Evolutionary conservation across 2,329 filamentous ascomycete species (phyloP).

Genomic region (Botrytis hyacinthi): DNA sequence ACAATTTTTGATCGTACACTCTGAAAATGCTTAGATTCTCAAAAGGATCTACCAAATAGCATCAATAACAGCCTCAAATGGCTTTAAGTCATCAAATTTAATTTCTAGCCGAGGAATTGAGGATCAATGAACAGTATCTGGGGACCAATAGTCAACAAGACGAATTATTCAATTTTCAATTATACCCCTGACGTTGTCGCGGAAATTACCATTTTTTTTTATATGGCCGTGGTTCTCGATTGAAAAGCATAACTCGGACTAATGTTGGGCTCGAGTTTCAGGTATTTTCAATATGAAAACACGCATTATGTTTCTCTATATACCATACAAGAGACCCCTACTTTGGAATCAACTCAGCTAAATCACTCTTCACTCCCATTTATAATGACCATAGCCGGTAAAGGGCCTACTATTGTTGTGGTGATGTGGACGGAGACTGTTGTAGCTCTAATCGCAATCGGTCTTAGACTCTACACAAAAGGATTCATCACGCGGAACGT

Average conservation of each 20-base stretch:
- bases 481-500: conserved; percentile 11
- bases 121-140: not conserved
- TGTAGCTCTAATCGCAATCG: conserved; percentile 21
- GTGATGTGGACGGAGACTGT: conserved; percentile 25
- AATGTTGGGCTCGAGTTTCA: not conserved
- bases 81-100: not conserved
- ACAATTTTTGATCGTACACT: not conserved
- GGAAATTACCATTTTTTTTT: not conserved
- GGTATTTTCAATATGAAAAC: no score
- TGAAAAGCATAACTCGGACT: no score
- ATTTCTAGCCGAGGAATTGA: not conserved
- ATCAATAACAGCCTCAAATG: not conserved
- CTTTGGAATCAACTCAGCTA: not conserved
- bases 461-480: conserved; percentile 24
- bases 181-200: not conserved
- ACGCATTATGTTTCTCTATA: not conserved
- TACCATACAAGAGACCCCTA: not conserved
- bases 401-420: conserved; percentile 23
- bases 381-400: conserved; percentile 18
- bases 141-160: not conserved
- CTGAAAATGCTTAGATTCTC: not conserved
- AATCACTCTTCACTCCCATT: not conserved
- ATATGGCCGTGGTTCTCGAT: no score
- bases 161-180: not conserved
- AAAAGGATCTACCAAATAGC: not conserved